Percentiles rank a stretch among this genome's conserved stretches.
Evolutionary conservation across 805 yeast species (phyloP).

Genomic region (Candida rishiriensis): DNA sequence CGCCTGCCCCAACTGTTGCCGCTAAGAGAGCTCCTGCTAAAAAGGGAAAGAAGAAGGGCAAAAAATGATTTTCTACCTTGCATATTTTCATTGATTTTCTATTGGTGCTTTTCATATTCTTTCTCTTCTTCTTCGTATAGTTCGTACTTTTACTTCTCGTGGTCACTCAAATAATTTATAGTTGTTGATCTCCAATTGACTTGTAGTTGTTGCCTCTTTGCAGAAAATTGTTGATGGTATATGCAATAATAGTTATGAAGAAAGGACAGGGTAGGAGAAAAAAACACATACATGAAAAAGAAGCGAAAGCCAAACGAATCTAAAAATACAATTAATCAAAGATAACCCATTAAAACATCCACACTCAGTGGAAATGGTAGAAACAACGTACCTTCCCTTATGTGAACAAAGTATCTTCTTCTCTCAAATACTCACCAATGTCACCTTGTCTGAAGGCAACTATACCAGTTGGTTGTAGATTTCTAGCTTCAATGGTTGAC

Average conservation of each 20-base stretch:
- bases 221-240: no score
- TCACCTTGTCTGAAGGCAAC: conserved; percentile 97
- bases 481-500: conserved; percentile 82
- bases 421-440: conserved; percentile 96
- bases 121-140: background rate
- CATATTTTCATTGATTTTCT: background rate
- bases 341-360: no score
- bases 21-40: conserved; percentile 15
- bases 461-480: conserved; percentile 87
- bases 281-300: no score
- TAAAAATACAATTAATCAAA: no score
- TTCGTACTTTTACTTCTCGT: no score
- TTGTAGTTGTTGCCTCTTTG: no score
- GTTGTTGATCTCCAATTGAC: no score
- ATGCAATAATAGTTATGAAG: no score
- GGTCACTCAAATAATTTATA: no score
- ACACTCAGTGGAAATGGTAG: background rate
- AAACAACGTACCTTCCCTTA: conserved; percentile 26
- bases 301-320: no score
- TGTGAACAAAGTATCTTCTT: conserved; percentile 92
- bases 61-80: conserved; percentile 7
- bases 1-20: conserved; percentile 10
- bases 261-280: no score
- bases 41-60: conserved; percentile 29
- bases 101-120: background rate